Base-by-base conservation (phyloP, 2,329 filamentous ascomycete species). In the Pseudocercospora eumusae region DNA sequence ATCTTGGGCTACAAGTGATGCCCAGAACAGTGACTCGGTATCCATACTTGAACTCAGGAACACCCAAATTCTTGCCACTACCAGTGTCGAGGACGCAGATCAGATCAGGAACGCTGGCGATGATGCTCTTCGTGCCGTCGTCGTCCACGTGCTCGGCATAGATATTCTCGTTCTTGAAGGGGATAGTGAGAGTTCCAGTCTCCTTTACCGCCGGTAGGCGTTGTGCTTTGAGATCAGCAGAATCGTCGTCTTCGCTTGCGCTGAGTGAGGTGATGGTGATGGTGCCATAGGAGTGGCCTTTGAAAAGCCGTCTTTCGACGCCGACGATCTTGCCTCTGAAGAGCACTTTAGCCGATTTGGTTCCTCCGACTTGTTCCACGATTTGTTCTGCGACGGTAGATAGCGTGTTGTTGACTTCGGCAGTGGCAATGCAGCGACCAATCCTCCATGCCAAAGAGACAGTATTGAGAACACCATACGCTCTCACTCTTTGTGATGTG, bases 121-220 rank as follows among this genome's bases (percentile, higher is more conserved):
- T 66, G 7, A 81, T 76, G 21, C 74, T 75, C 56, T 77, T 76
- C 42, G 73, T 75, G 44, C 75, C 69, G 67, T 68, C 57, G 59
- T 74, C 62, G 67, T 74, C 62, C 6, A 69, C 71, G 44, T 77
- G 74, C 60, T 76, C 73, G 0, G 84, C 87, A n/a, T 83, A 83
- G 49, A 90, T 87, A 68, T 90, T 90, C 70, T 91, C 87, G 73
- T 90, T 90, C 76, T 89, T 89, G 78, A 90, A 90, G 0, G 87
- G 87, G 54, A 90, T 86, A 70, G 84, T 87, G 70, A 89, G 75
- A 28, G 72, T 76, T 0, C 85, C 85, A 6, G 69, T 73, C 23
- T 47, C 70, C 62, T 71, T 82, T 76, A 74, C 66, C 7, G 75
- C 67, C 3, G 68, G 56, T 47, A 71, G 63, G 5, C 66, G 66